A percentile compares a stretch with the other conserved stretches of the same genome.
Conservation (phyloP, 192 early-diverging fungal genomes). For the Rhizophagus prolifer region DNA sequence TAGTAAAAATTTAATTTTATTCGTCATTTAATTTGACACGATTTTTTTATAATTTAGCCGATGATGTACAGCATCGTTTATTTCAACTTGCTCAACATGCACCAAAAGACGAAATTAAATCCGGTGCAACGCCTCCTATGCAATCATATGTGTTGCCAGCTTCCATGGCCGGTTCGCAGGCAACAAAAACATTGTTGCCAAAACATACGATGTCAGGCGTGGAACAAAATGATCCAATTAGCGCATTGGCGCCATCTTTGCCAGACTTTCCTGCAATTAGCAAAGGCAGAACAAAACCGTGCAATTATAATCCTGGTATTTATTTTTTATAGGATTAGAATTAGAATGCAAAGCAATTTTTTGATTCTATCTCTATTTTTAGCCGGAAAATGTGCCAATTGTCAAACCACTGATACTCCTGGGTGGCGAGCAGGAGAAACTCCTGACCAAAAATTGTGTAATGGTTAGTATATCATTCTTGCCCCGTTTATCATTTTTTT, state of each 20-base stretch:
- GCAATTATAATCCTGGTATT: constrained; percentile 20
- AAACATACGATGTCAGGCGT: neutral
- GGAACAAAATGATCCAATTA: neutral
- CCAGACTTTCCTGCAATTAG: neutral
- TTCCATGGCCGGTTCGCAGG: neutral
- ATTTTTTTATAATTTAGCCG: neutral
- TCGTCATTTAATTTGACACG: neutral
- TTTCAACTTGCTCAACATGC: neutral
- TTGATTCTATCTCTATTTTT: neutral
- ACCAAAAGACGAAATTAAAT: neutral
- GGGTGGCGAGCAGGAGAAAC: constrained; percentile 33
- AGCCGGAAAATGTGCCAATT: constrained; percentile 28
- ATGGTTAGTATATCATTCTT: constrained; percentile 10
- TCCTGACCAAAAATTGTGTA: constrained; percentile 30
- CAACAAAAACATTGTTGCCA: neutral
- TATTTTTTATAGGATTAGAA: neutral
- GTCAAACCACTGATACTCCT: constrained; percentile 25
- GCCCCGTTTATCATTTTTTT: neutral
- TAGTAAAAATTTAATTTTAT: neutral
- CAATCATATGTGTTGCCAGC: neutral
- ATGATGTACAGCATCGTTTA: neutral
- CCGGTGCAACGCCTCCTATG: neutral
- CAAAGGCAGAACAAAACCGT: neutral
- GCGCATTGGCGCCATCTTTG: neutral
- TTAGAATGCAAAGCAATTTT: neutral